These are phyloP conservation scores for Candida ovalis DNA, from an alignment of 805 yeast genomes.

Conservation along the genomic window DNA sequence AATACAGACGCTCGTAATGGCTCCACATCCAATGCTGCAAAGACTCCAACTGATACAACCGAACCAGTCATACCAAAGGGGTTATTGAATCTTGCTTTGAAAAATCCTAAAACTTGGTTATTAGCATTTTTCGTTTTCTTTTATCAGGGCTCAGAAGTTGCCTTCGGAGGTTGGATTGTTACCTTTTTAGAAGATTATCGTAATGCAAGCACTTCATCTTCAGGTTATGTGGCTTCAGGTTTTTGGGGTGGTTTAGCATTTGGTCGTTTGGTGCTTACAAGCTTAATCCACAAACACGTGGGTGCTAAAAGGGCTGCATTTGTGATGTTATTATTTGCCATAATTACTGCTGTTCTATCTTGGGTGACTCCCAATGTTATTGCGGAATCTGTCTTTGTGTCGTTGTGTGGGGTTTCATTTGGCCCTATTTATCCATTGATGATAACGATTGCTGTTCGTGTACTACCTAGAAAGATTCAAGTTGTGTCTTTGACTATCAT, in stretches of 20 bases:
- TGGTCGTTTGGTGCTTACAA: constrained; percentile 55
- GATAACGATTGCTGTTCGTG: constrained; percentile 40
- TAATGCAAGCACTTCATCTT: constrained; percentile 39
- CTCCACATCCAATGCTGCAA: background rate
- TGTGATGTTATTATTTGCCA: constrained; percentile 32
- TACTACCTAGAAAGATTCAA: constrained; percentile 50
- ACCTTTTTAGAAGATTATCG: constrained; percentile 57
- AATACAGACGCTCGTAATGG: constrained; percentile 5
- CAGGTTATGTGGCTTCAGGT: constrained; percentile 65
- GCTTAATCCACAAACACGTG: constrained; percentile 32
- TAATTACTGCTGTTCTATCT: constrained; percentile 37
- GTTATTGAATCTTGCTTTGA: constrained; percentile 36
- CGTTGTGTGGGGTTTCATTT: constrained; percentile 53
- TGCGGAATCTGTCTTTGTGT: constrained; percentile 43
- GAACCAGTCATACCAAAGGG: constrained; percentile 26
- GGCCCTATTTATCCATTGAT: constrained; percentile 66
- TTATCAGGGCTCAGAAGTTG: constrained; percentile 68
- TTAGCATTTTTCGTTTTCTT: constrained; percentile 52
- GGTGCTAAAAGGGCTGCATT: constrained; percentile 45
- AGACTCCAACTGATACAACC: constrained; percentile 2
- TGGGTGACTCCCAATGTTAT: constrained; percentile 46
- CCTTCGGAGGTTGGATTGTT: constrained; percentile 69
- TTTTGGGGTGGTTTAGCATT: constrained; percentile 69
- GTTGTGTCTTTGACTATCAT: constrained; percentile 46
- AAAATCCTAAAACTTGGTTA: constrained; percentile 40